Evolutionary conservation across 768 basidiomycete species (phyloP), one percentile per base, ranked within the genome.

Genomic region (Trametes maxima): DNA sequence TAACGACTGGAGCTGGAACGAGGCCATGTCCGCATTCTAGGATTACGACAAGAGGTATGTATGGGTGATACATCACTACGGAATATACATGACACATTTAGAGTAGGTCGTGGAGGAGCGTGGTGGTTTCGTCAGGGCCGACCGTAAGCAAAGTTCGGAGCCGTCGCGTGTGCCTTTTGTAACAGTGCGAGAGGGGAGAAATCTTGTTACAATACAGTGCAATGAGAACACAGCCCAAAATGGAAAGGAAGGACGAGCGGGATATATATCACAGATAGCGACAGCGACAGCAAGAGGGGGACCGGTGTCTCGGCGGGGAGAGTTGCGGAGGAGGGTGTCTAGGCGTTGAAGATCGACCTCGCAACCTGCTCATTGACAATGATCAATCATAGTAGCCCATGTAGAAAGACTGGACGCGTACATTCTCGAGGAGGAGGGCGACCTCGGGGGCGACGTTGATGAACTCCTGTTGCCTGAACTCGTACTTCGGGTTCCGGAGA

Each of bases 391-490:
- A 14, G 40, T 49, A 37, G 33, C 8, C 46, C 22, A 54, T 54
- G 14, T 55, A 52, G 24, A 47, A 69, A 42, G 54, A 8, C 13
- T 37, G 21, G 28, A 33, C 16, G 79, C 89, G 71, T 75, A 93
- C 91, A 78, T 86, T 88, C 78, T 92, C 89, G 69, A 94, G 85
- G 67, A 94, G 82, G 75, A 91, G 74, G 40, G 90, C 88, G 66
- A 94, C 92, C 74, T 94, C 92, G 42, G 92, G 92, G 57, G 89
- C 89, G 70, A 92, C 84, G 66, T 86, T 88, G 68, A 92, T 83
- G 70, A 93, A 94, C 63, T 89, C 87, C 72, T 90, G 92, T 81
- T 80, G 89, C 90, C 92, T 94, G 80, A 94, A 94, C 59, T 92
- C 90, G 68, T 94, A 94, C 76, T 89, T 92, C 57, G 86, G 84